phyloP scores from a whole-genome alignment of 768 basidiomycete genomes.

The Trichaptum fuscoviolaceum region DNA sequence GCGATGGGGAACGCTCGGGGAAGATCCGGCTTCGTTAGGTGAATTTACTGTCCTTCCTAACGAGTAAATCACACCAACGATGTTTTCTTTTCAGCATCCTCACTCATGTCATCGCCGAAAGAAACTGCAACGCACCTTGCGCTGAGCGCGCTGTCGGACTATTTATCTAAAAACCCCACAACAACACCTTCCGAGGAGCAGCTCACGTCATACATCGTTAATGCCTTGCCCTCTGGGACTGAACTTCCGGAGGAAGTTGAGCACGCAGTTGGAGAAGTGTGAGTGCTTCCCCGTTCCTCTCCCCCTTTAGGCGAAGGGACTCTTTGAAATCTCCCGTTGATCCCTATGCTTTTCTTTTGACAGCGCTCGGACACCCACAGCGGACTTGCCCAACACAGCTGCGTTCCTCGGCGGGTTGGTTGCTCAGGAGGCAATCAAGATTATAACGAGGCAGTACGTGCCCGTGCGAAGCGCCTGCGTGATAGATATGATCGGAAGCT shows the following conservation, averaged over 20 bases:
- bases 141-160: slow-evolving; percentile 51
- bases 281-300: slow-evolving; percentile 24
- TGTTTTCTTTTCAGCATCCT: slow-evolving; percentile 30
- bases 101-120: slow-evolving; percentile 39
- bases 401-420: slow-evolving; percentile 92
- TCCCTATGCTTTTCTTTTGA: slow-evolving; percentile 6
- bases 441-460: slow-evolving; percentile 93
- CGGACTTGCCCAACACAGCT: slow-evolving; percentile 89
- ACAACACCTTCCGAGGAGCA: slow-evolving; percentile 14
- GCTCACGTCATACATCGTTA: not conserved
- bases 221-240: slow-evolving; percentile 7
- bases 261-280: slow-evolving; percentile 76
- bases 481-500: slow-evolving; percentile 30
- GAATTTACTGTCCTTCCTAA: slow-evolving; percentile 12
- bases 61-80: not conserved
- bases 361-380: slow-evolving; percentile 74
- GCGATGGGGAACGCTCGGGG: slow-evolving; percentile 53
- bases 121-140: slow-evolving; percentile 68
- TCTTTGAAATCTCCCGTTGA: not conserved
- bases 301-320: too few species aligned
- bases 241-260: slow-evolving; percentile 46
- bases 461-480: slow-evolving; percentile 54
- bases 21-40: slow-evolving; percentile 47
- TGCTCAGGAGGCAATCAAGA: slow-evolving; percentile 95
- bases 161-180: slow-evolving; percentile 22